phyloP scores from a whole-genome alignment of 2,329 filamentous ascomycete species.

The Colletotrichum scovillei region DNA sequence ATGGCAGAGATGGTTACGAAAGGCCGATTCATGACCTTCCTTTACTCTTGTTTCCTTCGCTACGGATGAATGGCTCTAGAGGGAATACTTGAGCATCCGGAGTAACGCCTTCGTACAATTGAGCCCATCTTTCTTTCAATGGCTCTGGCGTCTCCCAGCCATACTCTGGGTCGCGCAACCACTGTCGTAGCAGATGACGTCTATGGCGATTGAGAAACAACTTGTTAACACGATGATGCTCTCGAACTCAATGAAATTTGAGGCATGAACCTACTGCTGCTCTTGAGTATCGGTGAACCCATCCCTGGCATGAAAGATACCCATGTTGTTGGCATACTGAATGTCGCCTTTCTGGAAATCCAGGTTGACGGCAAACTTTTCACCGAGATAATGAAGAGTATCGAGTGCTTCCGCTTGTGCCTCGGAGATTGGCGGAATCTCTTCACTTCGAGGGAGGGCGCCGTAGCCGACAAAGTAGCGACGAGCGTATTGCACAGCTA shows the following conservation, averaged over 20 bases:
- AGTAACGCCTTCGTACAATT: constrained; percentile 63
- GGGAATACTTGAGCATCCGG: constrained; percentile 66
- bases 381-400: constrained; percentile 60
- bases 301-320: constrained; percentile 63
- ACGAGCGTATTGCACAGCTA: constrained; percentile 71
- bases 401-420: constrained; percentile 65
- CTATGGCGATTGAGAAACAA: constrained; percentile 45
- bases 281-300: constrained; percentile 57
- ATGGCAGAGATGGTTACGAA: background rate
- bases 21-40: background rate
- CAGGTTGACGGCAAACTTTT: constrained; percentile 56
- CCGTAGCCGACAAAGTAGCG: constrained; percentile 69
- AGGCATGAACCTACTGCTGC: constrained; percentile 51
- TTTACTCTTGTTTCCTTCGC: constrained; percentile 37
- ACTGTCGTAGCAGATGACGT: constrained; percentile 61
- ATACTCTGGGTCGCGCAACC: constrained; percentile 60
- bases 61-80: constrained; percentile 57
- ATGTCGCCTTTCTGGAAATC: constrained; percentile 64
- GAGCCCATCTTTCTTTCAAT: constrained; percentile 60
- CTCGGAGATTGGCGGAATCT: constrained; percentile 67
- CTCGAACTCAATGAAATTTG: constrained; percentile 33
- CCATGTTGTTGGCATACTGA: constrained; percentile 67
- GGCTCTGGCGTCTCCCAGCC: constrained; percentile 60
- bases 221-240: constrained; percentile 27
- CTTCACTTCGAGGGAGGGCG: constrained; percentile 60